These are phyloP conservation scores for Straminergon stramineum DNA, from an alignment of 225 moss, liverwort and hornwort species.

Conservation along the genomic window DNA sequence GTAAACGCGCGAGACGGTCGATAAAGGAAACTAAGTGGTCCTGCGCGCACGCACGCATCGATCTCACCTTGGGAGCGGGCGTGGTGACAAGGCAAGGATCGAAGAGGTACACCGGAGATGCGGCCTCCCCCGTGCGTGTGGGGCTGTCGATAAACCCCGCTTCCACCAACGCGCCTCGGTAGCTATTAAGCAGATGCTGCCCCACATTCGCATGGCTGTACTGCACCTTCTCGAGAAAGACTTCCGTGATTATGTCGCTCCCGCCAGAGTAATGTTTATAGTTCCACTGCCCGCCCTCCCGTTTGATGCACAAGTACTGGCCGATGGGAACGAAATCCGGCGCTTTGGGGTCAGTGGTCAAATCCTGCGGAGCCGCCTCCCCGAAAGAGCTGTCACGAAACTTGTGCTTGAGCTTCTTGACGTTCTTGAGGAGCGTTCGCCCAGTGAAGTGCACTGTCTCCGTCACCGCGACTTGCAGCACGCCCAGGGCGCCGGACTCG, in stretches of 20 bases:
- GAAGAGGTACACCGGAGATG: not conserved
- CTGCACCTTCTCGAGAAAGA: not conserved
- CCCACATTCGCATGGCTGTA: not conserved
- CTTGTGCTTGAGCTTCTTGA: not conserved
- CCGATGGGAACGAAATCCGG: not conserved
- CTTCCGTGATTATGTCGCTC: not conserved
- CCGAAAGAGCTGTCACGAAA: not conserved
- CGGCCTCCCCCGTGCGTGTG: not conserved
- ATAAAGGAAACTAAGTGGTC: not conserved
- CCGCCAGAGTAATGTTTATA: not conserved
- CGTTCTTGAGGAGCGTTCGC: not conserved
- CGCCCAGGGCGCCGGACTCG: not conserved
- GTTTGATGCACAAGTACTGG: not conserved
- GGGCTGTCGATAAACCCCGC: not conserved
- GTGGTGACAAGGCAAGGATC: not conserved
- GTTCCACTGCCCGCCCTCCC: not conserved
- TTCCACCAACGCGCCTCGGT: not conserved
- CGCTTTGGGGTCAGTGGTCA: not conserved
- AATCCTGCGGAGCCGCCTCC: not conserved
- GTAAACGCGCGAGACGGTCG: not conserved
- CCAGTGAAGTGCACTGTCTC: not conserved
- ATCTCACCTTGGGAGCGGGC: not conserved
- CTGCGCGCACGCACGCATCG: not conserved
- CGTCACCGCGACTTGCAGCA: not conserved
- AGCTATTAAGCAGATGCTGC: not conserved